These are phyloP conservation scores for Beauveria asiatica DNA, from an alignment of 2,329 filamentous ascomycete species.

Conservation along the genomic window DNA sequence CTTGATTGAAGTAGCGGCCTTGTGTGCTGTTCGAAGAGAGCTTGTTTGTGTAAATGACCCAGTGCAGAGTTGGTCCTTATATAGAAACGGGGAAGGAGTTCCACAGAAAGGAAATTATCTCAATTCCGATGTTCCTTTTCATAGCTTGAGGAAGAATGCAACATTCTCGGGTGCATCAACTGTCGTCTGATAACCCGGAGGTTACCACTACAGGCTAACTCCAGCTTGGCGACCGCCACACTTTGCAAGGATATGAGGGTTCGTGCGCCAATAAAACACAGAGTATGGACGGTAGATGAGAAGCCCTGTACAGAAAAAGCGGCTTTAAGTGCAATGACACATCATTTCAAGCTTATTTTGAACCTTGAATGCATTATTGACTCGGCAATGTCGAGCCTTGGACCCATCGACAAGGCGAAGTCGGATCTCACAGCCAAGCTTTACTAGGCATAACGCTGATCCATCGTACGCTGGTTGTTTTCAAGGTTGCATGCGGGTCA, in stretches of 20 bases:
- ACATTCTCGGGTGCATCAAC: neutral
- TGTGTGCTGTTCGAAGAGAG: neutral
- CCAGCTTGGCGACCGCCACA: slow-evolving; percentile 32
- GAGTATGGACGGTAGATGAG: neutral
- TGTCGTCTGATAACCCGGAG: neutral
- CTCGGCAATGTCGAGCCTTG: neutral
- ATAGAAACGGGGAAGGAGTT: neutral
- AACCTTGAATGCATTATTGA: neutral
- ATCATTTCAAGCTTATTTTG: neutral
- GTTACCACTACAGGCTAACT: neutral
- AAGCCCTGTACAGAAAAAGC: neutral
- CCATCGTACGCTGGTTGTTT: too few species aligned
- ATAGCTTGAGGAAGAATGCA: too few species aligned
- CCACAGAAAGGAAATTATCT: neutral
- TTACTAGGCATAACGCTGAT: neutral
- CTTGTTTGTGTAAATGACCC: neutral
- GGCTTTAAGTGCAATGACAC: neutral
- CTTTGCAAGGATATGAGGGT: slow-evolving; percentile 35
- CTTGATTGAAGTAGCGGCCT: neutral
- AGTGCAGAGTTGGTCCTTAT: neutral
- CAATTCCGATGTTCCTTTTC: too few species aligned
- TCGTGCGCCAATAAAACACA: neutral
- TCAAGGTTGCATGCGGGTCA: too few species aligned
- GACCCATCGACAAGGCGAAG: neutral
- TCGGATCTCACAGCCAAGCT: neutral